Evolutionary conservation across 2,329 filamentous ascomycete species (phyloP).

Genomic region (Botrytis cinerea): DNA sequence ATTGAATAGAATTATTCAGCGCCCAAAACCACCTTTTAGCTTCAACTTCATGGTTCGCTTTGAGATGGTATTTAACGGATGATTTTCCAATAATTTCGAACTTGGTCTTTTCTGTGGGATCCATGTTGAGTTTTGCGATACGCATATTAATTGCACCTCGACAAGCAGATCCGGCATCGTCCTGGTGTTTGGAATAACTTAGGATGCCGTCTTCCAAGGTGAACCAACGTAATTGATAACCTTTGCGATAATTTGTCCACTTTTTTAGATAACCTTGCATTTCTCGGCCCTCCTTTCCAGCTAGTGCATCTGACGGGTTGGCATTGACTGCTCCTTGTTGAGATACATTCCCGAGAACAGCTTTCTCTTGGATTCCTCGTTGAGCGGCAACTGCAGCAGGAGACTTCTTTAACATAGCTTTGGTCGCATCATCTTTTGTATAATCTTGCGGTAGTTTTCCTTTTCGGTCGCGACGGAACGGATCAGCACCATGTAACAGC

Average conservation of each 20-base stretch:
- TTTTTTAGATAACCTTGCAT: slow-evolving; percentile 99
- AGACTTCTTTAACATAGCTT: slow-evolving; percentile 87
- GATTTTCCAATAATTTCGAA: slow-evolving; percentile 99
- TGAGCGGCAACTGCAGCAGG: slow-evolving; percentile 93
- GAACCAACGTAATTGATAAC: slow-evolving; percentile 97
- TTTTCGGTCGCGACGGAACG: slow-evolving; percentile 91
- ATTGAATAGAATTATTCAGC: slow-evolving; percentile 97
- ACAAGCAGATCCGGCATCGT: slow-evolving; percentile 93
- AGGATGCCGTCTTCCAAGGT: slow-evolving; percentile 95
- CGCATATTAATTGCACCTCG: slow-evolving; percentile 98
- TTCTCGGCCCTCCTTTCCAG: slow-evolving; percentile 84
- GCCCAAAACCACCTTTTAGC: slow-evolving; percentile 99
- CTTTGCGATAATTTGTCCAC: slow-evolving; percentile 98
- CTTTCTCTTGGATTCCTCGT: slow-evolving; percentile 94
- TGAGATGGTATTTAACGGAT: slow-evolving; percentile 96
- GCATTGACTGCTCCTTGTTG: slow-evolving; percentile 54
- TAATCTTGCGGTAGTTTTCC: slow-evolving; percentile 95
- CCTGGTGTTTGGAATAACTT: slow-evolving; percentile 99
- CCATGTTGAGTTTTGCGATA: slow-evolving; percentile 93
- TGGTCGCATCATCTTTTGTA: slow-evolving; percentile 89
- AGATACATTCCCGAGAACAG: slow-evolving; percentile 77
- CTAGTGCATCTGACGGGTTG: slow-evolving; percentile 60
- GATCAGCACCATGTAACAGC: slow-evolving; percentile 90
- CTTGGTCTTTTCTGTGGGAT: slow-evolving; percentile 92
- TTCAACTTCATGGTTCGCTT: slow-evolving; percentile 97